Evolutionary conservation across 768 basidiomycete genomes (phyloP).

Genomic region (Suillus occidentalis): DNA sequence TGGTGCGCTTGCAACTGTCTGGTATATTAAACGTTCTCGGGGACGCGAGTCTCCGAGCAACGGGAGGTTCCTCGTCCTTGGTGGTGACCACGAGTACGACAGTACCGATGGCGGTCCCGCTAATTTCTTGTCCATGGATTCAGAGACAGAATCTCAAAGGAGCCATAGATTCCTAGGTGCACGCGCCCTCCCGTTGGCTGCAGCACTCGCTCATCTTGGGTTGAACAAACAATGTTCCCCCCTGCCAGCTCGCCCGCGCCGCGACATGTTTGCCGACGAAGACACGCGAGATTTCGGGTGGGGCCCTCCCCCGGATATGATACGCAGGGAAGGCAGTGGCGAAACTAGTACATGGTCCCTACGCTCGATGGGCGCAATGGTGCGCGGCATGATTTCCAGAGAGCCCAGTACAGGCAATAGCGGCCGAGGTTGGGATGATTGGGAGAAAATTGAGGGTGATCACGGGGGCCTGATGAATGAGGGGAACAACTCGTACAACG

Average conservation of each 20-base stretch:
- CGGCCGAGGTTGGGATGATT: constrained; percentile 15
- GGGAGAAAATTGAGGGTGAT: constrained; percentile 23
- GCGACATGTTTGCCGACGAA: constrained; percentile 80
- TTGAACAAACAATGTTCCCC: constrained; percentile 16
- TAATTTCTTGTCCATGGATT: background rate
- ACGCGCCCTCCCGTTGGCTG: constrained; percentile 12
- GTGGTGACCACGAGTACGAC: constrained; percentile 19
- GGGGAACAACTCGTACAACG: constrained; percentile 9
- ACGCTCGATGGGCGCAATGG: constrained; percentile 36
- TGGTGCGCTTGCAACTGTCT: constrained; percentile 39
- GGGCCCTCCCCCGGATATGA: constrained; percentile 13
- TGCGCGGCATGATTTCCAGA: constrained; percentile 28
- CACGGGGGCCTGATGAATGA: constrained; percentile 24
- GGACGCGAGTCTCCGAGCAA: constrained; percentile 8
- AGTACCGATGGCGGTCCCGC: constrained; percentile 9
- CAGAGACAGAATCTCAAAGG: background rate
- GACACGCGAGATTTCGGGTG: constrained; percentile 53
- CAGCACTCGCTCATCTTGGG: constrained; percentile 25
- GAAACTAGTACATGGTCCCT: constrained; percentile 56
- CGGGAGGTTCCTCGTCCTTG: constrained; percentile 20
- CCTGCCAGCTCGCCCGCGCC: constrained; percentile 34
- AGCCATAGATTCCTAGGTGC: constrained; percentile 4
- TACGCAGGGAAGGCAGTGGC: constrained; percentile 39
- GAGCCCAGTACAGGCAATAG: constrained; percentile 27
- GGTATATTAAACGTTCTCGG: constrained; percentile 42